Evolutionary conservation across 139 green algal genomes (phyloP).

Genomic region (Pycnococcus provasolii): DNA sequence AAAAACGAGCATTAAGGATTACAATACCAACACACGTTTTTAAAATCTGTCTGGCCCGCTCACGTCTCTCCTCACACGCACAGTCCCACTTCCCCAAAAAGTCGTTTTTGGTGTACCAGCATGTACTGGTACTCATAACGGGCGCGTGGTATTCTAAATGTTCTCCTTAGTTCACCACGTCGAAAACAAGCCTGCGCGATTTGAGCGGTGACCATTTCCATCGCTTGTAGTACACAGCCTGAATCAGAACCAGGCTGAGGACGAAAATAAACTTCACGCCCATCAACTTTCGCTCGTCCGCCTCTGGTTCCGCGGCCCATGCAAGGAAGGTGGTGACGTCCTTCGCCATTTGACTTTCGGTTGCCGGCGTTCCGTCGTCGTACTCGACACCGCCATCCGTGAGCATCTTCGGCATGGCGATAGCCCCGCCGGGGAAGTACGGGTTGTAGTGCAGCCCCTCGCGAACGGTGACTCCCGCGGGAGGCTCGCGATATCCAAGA

Average conservation of each 20-base stretch:
- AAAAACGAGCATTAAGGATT: too few species aligned
- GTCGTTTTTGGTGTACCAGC: too few species aligned
- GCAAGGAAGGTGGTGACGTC: conserved; percentile 85
- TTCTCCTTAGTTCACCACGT: conserved; percentile 78
- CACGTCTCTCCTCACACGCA: too few species aligned
- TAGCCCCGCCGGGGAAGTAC: conserved; percentile 97
- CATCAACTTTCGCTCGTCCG: conserved; percentile 94
- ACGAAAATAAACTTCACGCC: conserved; percentile 89
- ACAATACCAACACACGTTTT: too few species aligned
- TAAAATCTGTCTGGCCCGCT: too few species aligned
- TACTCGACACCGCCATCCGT: conserved; percentile 94
- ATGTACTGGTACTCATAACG: too few species aligned
- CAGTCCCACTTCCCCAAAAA: too few species aligned
- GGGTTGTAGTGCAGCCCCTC: conserved; percentile 98
- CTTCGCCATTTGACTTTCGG: conserved; percentile 66
- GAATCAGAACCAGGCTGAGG: conserved; percentile 57
- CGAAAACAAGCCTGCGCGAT: conserved; percentile 78
- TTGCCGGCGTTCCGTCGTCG: conserved; percentile 88
- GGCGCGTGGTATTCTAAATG: neutral
- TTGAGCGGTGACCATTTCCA: conserved; percentile 94
- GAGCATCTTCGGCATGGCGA: conserved; percentile 99
- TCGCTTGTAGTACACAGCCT: conserved; percentile 91
- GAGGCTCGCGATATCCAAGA: conserved; percentile 91
- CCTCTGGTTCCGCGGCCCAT: conserved; percentile 82
- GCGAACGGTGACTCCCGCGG: conserved; percentile 69